Percentiles rank a stretch among this genome's conserved stretches.
phyloP scores from a whole-genome alignment of 371 early-diverging fungal genomes.

The Basidiobolus meristosporus region DNA sequence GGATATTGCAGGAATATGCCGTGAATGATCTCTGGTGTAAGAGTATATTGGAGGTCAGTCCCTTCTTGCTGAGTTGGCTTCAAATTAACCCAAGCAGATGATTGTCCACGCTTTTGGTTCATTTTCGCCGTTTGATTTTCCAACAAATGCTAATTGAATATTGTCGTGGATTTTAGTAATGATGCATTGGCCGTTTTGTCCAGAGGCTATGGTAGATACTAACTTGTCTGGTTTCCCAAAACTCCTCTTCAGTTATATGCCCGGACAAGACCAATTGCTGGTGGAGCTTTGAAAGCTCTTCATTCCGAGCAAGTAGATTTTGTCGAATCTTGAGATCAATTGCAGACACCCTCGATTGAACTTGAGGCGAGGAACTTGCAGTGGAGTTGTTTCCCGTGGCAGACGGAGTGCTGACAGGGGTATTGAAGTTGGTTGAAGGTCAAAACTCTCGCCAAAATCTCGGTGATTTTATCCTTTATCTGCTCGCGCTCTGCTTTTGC shows the following conservation, averaged over 20 bases:
- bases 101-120: slow-evolving; percentile 65
- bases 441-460: too few relatives aligned
- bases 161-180: slow-evolving; percentile 1
- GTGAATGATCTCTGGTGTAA: slow-evolving; percentile 76
- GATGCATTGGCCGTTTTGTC: slow-evolving; percentile 12
- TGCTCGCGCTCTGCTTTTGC: too few relatives aligned
- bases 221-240: slow-evolving; percentile 45
- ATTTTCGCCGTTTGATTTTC: slow-evolving; percentile 43
- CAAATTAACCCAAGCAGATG: slow-evolving; percentile 61
- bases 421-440: too few relatives aligned
- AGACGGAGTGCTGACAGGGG: too few relatives aligned
- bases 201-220: too few relatives aligned
- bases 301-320: too few relatives aligned
- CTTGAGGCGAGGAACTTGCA: too few relatives aligned
- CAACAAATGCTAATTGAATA: slow-evolving; percentile 27
- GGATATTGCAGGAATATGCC: slow-evolving; percentile 83
- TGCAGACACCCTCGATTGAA: too few relatives aligned
- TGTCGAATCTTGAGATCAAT: too few relatives aligned
- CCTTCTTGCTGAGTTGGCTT: slow-evolving; percentile 61
- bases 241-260: slow-evolving; percentile 70
- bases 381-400: too few relatives aligned
- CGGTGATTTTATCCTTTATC: too few relatives aligned
- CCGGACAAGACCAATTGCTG: slow-evolving; percentile 58
- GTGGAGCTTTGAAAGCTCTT: slow-evolving; percentile 18
- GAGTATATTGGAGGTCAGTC: slow-evolving; percentile 61